phyloP scores from a whole-genome alignment of 257 asterid genomes.

The Solanum neorickii region DNA sequence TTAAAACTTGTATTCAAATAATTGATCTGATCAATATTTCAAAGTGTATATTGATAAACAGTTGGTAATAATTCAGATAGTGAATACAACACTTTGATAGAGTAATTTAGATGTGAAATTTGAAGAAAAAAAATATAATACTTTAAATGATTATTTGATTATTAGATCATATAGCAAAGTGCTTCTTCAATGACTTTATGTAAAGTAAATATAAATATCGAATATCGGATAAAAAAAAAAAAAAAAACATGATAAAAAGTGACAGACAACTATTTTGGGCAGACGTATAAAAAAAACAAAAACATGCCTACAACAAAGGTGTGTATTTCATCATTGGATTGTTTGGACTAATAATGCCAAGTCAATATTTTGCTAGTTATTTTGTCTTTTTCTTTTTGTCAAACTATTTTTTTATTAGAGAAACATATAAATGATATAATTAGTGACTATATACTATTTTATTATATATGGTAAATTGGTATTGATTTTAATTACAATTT shows the following conservation, averaged over 20 bases:
- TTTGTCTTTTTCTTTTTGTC: neutral
- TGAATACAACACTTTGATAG: neutral
- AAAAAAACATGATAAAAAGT: neutral
- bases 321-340: constrained; percentile 28
- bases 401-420: neutral
- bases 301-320: constrained; percentile 17
- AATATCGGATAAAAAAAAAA: neutral
- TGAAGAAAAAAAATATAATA: too few relatives aligned
- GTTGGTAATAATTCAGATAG: accelerated
- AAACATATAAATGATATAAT: neutral
- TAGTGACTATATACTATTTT: neutral
- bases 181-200: neutral
- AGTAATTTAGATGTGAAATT: neutral
- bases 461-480: too few relatives aligned
- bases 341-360: constrained; percentile 11
- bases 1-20: neutral
- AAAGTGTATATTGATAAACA: neutral
- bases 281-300: constrained; percentile 2
- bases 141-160: too few relatives aligned
- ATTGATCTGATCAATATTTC: neutral
- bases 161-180: neutral
- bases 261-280: constrained; percentile 17
- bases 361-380: neutral
- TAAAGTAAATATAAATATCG: neutral
- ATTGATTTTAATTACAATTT: too few relatives aligned